These are phyloP conservation scores for Sporisorium sorghi DNA, from an alignment of 1,284 basidiomycete species.

Conservation along the genomic window DNA sequence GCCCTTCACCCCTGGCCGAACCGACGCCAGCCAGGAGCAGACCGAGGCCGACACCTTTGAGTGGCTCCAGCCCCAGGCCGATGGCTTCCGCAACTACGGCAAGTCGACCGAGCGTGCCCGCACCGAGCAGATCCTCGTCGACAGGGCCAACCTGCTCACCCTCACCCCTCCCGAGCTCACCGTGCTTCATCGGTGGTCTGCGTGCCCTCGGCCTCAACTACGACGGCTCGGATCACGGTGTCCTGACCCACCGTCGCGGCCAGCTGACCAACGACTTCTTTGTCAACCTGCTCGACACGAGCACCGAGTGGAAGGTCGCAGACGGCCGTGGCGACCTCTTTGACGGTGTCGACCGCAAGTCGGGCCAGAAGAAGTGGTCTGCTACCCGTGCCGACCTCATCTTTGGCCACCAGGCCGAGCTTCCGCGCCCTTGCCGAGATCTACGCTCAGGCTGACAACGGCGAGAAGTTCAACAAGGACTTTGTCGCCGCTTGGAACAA, in stretches of 20 bases:
- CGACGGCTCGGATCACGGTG: slow-evolving; percentile 37
- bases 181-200: slow-evolving; percentile 47
- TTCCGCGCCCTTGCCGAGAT: slow-evolving; percentile 35
- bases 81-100: slow-evolving; percentile 47
- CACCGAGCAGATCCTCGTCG: slow-evolving; percentile 42
- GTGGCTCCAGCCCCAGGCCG: slow-evolving; percentile 39
- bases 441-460: slow-evolving; percentile 47
- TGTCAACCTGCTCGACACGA: slow-evolving; percentile 49
- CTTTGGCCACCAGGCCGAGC: slow-evolving; percentile 45
- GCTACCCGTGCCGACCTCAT: slow-evolving; percentile 42
- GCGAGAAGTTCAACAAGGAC: slow-evolving; percentile 45
- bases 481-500: slow-evolving; percentile 46
- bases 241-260: slow-evolving; percentile 33
- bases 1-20: slow-evolving; percentile 45
- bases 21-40: slow-evolving; percentile 39
- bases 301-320: slow-evolving; percentile 44
- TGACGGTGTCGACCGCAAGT: slow-evolving; percentile 45
- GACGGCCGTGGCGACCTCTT: slow-evolving; percentile 40
- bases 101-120: slow-evolving; percentile 38
- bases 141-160: slow-evolving; percentile 46
- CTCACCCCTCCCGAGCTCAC: slow-evolving; percentile 40
- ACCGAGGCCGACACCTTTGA: slow-evolving; percentile 41
- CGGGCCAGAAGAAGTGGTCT: slow-evolving; percentile 48
- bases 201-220: slow-evolving; percentile 45
- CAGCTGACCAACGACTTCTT: slow-evolving; percentile 49